These are phyloP conservation scores for Castanea sativa DNA, from an alignment of 306 rosid genomes.

Conservation along the genomic window DNA sequence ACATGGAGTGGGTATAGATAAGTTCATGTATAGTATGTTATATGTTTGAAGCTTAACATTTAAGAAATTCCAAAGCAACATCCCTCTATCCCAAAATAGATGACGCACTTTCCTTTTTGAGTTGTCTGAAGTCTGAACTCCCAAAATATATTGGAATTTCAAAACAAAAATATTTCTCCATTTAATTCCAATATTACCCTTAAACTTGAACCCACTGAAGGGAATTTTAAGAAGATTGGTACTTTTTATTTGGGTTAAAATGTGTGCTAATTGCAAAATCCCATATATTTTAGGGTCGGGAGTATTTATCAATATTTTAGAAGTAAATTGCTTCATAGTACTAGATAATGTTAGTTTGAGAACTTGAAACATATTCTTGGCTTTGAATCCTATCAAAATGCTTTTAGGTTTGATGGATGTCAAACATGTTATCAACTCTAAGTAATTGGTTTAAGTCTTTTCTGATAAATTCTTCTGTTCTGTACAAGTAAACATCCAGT, in stretches of 20 bases:
- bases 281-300: too few species aligned
- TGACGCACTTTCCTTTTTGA: too few species aligned
- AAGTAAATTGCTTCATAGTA: background rate
- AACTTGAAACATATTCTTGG: background rate
- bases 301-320: background rate
- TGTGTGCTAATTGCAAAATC: too few species aligned
- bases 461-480: background rate
- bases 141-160: too few species aligned
- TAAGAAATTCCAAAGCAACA: background rate
- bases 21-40: background rate
- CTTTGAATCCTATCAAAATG: background rate
- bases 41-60: background rate
- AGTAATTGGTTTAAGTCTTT: background rate
- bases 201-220: too few species aligned
- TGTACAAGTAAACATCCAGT: background rate
- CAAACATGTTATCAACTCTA: background rate
- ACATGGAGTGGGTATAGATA: background rate
- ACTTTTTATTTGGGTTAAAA: too few species aligned
- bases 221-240: too few species aligned
- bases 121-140: too few species aligned
- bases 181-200: too few species aligned
- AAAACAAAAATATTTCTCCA: too few species aligned
- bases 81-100: too few species aligned
- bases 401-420: background rate
- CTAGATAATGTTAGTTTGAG: background rate